A percentile compares a stretch with the other conserved stretches of the same genome.
Conservation (phyloP, 352 stramenopile species). For the Elongisporangium anandrum region DNA sequence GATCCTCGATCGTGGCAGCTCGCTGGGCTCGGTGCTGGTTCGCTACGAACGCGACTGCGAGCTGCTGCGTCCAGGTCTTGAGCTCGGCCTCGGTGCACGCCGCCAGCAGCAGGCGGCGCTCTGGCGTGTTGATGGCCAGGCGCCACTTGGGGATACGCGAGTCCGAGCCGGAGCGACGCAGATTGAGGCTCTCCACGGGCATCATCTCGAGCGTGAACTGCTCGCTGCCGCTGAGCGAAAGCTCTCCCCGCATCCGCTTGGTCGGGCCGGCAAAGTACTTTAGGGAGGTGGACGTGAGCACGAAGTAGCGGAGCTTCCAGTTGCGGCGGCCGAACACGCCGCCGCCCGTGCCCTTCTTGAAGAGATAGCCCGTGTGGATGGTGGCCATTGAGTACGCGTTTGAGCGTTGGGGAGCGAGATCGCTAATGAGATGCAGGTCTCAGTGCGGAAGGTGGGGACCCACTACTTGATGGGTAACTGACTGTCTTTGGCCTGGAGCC, state of each 20-base stretch:
- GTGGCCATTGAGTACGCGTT: neutral
- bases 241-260: conserved; percentile 25
- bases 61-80: conserved; percentile 39
- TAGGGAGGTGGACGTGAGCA: conserved; percentile 27
- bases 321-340: conserved; percentile 37
- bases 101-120: conserved; percentile 28
- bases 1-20: neutral
- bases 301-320: conserved; percentile 53
- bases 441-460: too few relatives aligned
- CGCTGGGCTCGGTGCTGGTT: conserved; percentile 1
- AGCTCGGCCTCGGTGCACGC: conserved; percentile 37
- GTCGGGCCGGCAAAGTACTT: conserved; percentile 32
- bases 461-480: neutral
- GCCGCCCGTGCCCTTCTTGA: conserved; percentile 44
- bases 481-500: neutral
- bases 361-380: conserved; percentile 34
- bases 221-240: conserved; percentile 23
- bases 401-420: neutral
- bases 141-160: conserved; percentile 45
- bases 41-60: conserved; percentile 24
- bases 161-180: conserved; percentile 14
- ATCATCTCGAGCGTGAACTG: conserved; percentile 35
- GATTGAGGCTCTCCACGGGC: conserved; percentile 35
- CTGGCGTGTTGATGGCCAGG: conserved; percentile 30
- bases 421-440: neutral